Base-by-base conservation (phyloP, 2,329 filamentous ascomycete species). In the Arthrobotrys iridis region DNA sequence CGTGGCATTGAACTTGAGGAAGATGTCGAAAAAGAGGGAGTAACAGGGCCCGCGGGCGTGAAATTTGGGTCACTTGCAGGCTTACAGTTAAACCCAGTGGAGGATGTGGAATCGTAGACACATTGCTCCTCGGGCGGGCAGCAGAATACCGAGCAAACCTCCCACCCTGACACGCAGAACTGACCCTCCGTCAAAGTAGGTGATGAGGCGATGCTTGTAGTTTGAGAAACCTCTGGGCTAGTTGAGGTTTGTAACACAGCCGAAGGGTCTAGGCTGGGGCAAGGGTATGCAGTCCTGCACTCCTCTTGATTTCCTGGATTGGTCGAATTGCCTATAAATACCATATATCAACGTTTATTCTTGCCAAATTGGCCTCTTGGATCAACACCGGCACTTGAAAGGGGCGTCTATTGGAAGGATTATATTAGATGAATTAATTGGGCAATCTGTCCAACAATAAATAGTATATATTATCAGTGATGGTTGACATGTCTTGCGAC, bases 21-120 rank as follows among this genome's bases (percentile, higher is more conserved):
- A 1, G 18, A 24, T n/a, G 8, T 24, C 24, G 50, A 7, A 3
- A 15, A 45, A 2, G 40, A 6, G 4, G 40, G 18, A 20, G 40
- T n/a, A n/a, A n/a, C n/a, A n/a, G n/a, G n/a, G n/a, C n/a, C n/a
- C n/a, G n/a, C n/a, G n/a, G n/a, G n/a, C n/a, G n/a, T n/a, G n/a
- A n/a, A 70, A 20, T 45, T 55, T 26, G 55, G 43, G 20, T 62
- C 55, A 20, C 40, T 33, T 4, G 35, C 22, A 6, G 55, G 65
- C 28, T 52, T 58, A 48, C 67, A 72, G 35, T 72, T 72, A 48
- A 30, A 72, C 22, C 67, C 67, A 4, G 45, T 37, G 15, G n/a
- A 40, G 3, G 35, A 64, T 24, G 41, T 46, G 8, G 46, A 2
- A 41, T 72, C 67, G 46, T 72, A 63, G 35, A 72, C 67, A 24